Conservation (phyloP, 2,329 filamentous ascomycete genomes). For the Arthrobotrys megalospora region DNA sequence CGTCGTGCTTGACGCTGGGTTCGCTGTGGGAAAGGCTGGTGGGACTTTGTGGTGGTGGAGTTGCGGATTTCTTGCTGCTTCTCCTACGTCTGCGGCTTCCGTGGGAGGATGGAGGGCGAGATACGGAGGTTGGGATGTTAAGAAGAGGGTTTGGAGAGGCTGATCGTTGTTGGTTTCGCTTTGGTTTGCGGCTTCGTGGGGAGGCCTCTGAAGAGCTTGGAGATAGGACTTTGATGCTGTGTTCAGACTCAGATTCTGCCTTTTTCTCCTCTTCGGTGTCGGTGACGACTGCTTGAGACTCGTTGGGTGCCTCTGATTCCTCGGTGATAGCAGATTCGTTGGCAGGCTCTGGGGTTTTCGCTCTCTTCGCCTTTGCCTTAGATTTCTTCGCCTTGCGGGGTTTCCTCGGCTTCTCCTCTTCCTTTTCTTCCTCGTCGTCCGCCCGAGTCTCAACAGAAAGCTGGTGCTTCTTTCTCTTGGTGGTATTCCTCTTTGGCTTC, state of each 20-base stretch:
- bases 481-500: conserved; percentile 28
- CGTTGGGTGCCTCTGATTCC: conserved; percentile 49
- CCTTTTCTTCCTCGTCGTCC: conserved; percentile 55
- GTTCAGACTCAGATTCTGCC: conserved; percentile 39
- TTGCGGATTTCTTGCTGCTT: conserved; percentile 46
- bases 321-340: conserved; percentile 58
- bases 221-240: conserved; percentile 56
- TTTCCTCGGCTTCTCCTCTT: conserved; percentile 38
- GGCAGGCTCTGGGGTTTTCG: conserved; percentile 40
- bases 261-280: conserved; percentile 54
- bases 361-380: conserved; percentile 37
- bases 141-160: conserved; percentile 52
- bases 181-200: conserved; percentile 24
- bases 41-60: conserved; percentile 42
- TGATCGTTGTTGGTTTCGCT: conserved; percentile 28
- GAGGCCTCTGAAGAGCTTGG: conserved; percentile 41
- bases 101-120: conserved; percentile 54
- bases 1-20: conserved; percentile 33
- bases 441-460: conserved; percentile 56
- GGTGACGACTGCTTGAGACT: conserved; percentile 53
- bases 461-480: conserved; percentile 54
- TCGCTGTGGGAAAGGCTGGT: conserved; percentile 59
- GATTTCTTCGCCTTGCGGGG: conserved; percentile 47
- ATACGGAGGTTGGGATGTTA: conserved; percentile 58
- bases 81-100: conserved; percentile 55